These are phyloP conservation scores for Clitocybe nebularis DNA, from an alignment of 1,284 basidiomycete species.

Conservation along the genomic window DNA sequence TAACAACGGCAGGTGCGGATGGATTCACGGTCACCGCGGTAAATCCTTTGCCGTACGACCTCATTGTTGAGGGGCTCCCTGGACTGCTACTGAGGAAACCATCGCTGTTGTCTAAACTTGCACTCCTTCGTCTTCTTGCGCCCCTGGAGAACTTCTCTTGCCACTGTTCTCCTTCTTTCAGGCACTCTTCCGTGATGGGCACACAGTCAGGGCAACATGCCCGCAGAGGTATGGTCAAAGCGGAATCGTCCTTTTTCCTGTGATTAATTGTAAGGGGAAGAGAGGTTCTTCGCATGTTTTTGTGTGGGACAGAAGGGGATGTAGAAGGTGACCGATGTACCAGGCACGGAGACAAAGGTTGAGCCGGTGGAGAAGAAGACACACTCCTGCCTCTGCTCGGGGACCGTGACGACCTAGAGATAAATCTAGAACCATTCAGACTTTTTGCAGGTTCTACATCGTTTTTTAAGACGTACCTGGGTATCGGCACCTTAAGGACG, in stretches of 20 bases:
- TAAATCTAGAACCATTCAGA: conserved; percentile 27
- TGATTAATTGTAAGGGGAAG: conserved; percentile 19
- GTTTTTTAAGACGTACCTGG: conserved; percentile 35
- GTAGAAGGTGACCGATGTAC: conserved; percentile 34
- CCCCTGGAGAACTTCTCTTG: conserved; percentile 56
- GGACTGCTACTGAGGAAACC: conserved; percentile 5
- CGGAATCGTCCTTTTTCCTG: conserved; percentile 16
- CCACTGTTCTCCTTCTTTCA: conserved; percentile 48
- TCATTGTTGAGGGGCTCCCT: conserved; percentile 7
- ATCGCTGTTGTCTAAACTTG: conserved; percentile 34
- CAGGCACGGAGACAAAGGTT: conserved; percentile 40
- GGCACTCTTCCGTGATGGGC: conserved; percentile 42
- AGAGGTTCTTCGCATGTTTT: conserved; percentile 20
- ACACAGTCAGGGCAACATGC: conserved; percentile 57
- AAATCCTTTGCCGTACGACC: too few relatives aligned
- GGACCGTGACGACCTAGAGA: conserved; percentile 30
- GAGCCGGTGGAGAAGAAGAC: conserved; percentile 28
- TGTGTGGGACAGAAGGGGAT: conserved; percentile 12
- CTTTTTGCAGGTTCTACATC: neutral
- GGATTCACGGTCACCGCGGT: conserved; percentile 20
- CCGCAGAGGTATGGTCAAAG: conserved; percentile 48
- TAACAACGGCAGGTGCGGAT: conserved; percentile 15
- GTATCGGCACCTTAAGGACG: conserved; percentile 55
- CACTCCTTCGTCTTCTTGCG: conserved; percentile 52
- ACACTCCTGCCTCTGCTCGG: conserved; percentile 27